Base-by-base conservation (phyloP, 768 basidiomycete species). In the Kwoniella bestiolae region DNA sequence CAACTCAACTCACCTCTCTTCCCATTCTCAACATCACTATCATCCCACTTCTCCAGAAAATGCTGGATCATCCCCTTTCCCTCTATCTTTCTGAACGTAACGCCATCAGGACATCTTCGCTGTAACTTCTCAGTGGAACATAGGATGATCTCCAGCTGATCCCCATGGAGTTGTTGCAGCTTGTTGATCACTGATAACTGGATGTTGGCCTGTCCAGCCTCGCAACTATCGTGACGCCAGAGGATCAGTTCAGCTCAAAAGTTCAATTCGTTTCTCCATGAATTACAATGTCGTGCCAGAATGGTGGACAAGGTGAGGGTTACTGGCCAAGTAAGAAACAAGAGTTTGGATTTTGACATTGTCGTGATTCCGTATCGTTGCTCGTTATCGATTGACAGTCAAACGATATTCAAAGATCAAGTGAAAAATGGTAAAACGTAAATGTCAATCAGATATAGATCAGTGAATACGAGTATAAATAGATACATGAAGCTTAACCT, bases 111-210 rank as follows among this genome's bases (percentile, higher is more conserved):
- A 28, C 38, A 35, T 21, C 60, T 49, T 6, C 41, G 16, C 16
- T 26, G 9, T 3, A 58, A 26, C 12, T 47, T 16, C 25, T 57
- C 65, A n/a, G 45, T 58, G 11, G 60, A 56, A 7, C 49, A 44
- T 7, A 70, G 31, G 45, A 66, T 61, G 7, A 66, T 23, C 5
- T 70, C 65, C 12, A 70, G 41, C 9, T 68, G 56, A 26, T 56
- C 56, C 4, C 34, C 21, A 35, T 66, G 65, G 7, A 58, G 16
- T 28, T 52, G 12, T 8, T 44, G 56, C 0, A 70, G 60, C 23
- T 56, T 56, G 31, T 35, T 25, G 18, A 70, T 66, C 21, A 53
- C 56, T 2, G 55, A 25, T 18, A 70, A 29, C 28, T 66, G 65
- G 1, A 58, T 31, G 21, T 66, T 66, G 35, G 50, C 12, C 44